A percentile compares a stretch with the other conserved stretches of the same genome.
phyloP scores from a whole-genome alignment of 2,329 filamentous ascomycete genomes.

The Grosmannia penicillata region DNA sequence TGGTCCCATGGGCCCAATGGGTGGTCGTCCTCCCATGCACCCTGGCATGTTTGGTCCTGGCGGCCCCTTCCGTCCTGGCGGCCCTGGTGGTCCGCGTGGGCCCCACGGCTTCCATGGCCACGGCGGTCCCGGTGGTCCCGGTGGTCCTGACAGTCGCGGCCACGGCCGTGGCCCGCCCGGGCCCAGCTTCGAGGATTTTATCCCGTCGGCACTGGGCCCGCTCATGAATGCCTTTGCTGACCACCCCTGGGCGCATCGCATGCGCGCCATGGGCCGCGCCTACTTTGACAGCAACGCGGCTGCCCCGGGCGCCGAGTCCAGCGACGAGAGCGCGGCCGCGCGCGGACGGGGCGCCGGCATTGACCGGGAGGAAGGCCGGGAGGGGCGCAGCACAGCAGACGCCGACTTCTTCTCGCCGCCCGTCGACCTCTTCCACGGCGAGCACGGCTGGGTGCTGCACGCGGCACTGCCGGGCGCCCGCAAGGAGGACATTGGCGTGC shows the following conservation, averaged over 20 bases:
- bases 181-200: slow-evolving; percentile 21
- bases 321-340: too few species aligned
- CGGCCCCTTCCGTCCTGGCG: slow-evolving; percentile 8
- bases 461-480: slow-evolving; percentile 60
- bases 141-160: not conserved
- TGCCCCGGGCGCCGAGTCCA: too few species aligned
- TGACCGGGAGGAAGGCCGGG: too few species aligned
- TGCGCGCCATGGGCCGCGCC: slow-evolving; percentile 21
- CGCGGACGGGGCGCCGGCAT: too few species aligned
- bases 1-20: not conserved
- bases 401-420: slow-evolving; percentile 42
- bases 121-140: slow-evolving; percentile 6
- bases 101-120: slow-evolving; percentile 1
- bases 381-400: too few species aligned
- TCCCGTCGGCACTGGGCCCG: not conserved
- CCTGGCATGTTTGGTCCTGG: slow-evolving; percentile 3
- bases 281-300: slow-evolving; percentile 8
- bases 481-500: slow-evolving; percentile 56
- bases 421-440: slow-evolving; percentile 51
- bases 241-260: slow-evolving; percentile 26
- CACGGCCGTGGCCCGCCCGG: slow-evolving; percentile 6
- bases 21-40: not conserved
- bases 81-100: slow-evolving; percentile 4
- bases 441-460: slow-evolving; percentile 52
- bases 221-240: slow-evolving; percentile 20